A percentile compares a stretch with the other conserved stretches of the same genome.
Conservation (phyloP, 176 grass and related monocot species). For the Canna indica region DNA sequence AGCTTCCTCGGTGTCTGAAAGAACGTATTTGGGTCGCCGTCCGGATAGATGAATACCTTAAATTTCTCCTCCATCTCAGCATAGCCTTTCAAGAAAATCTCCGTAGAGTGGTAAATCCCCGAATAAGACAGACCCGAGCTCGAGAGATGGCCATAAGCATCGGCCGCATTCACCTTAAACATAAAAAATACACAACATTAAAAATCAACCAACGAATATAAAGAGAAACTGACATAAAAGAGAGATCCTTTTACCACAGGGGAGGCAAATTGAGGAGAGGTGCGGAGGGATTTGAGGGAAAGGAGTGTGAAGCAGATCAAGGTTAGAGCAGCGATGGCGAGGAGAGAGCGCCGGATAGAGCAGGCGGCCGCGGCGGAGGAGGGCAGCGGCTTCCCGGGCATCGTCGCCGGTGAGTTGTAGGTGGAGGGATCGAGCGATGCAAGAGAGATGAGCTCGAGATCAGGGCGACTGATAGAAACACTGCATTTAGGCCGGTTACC, state of each 20-base stretch:
- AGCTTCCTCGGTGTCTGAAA: conserved; percentile 96
- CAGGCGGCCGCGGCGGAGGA: conserved; percentile 4
- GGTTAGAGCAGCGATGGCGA: conserved; percentile 28
- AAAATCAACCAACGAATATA: background rate
- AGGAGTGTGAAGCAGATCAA: conserved; percentile 43
- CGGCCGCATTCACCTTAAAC: background rate
- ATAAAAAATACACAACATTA: background rate
- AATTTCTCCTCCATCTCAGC: conserved; percentile 69
- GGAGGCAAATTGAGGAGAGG: conserved; percentile 26
- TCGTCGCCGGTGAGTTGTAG: conserved; percentile 20
- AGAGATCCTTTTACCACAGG: background rate
- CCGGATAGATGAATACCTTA: conserved; percentile 81
- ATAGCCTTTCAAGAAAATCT: conserved; percentile 40
- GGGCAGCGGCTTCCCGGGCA: conserved; percentile 35
- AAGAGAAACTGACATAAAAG: background rate
- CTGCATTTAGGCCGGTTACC: too few relatives aligned
- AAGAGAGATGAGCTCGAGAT: background rate
- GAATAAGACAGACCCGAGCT: background rate
- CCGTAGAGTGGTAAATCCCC: conserved; percentile 43
- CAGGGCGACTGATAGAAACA: background rate
- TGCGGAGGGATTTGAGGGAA: conserved; percentile 45
- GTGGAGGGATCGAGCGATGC: background rate
- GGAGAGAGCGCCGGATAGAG: conserved; percentile 28
- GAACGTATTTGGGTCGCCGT: conserved; percentile 86
- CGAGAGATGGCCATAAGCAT: background rate